Percentiles rank a stretch among this genome's conserved stretches.
Evolutionary conservation across 495 filamentous ascomycete genomes (phyloP).

Genomic region (Thozetella sp.): DNA sequence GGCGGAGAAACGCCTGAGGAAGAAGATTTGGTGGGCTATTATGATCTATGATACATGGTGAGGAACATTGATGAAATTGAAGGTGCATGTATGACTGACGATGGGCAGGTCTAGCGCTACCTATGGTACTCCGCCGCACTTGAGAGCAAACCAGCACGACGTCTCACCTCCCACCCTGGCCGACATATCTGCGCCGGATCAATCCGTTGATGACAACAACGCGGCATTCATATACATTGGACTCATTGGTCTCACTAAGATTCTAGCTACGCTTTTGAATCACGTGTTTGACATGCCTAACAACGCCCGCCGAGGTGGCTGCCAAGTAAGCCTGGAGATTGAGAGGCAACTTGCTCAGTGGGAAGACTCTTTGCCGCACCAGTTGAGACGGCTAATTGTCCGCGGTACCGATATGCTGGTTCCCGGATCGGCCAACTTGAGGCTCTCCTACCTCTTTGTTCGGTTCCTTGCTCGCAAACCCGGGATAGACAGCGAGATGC

Average conservation of each 20-base stretch:
- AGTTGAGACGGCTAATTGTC: slow-evolving; percentile 27
- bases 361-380: slow-evolving; percentile 48
- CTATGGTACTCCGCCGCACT: slow-evolving; percentile 52
- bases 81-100: slow-evolving; percentile 5
- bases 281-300: slow-evolving; percentile 50
- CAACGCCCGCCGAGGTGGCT: slow-evolving; percentile 17
- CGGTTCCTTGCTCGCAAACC: slow-evolving; percentile 54
- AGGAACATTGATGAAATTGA: slow-evolving; percentile 3
- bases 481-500: slow-evolving; percentile 51
- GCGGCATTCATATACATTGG: slow-evolving; percentile 52
- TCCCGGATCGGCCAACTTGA: slow-evolving; percentile 49
- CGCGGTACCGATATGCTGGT: slow-evolving; percentile 14
- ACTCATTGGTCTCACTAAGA: slow-evolving; percentile 53
- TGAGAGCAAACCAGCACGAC: slow-evolving; percentile 53
- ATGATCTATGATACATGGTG: slow-evolving; percentile 57
- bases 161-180: slow-evolving; percentile 50
- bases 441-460: slow-evolving; percentile 51
- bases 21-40: slow-evolving; percentile 55
- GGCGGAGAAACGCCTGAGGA: slow-evolving; percentile 46
- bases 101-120: slow-evolving; percentile 49
- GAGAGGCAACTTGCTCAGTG: slow-evolving; percentile 24
- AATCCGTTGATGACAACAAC: slow-evolving; percentile 6
- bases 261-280: slow-evolving; percentile 51
- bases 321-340: slow-evolving; percentile 10
- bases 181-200: slow-evolving; percentile 41